Percentiles rank a stretch among this genome's conserved stretches.
These are phyloP conservation scores for Pseudocercospora pini-densiflorae DNA, from an alignment of 2,329 filamentous ascomycete species.

Conservation along the genomic window DNA sequence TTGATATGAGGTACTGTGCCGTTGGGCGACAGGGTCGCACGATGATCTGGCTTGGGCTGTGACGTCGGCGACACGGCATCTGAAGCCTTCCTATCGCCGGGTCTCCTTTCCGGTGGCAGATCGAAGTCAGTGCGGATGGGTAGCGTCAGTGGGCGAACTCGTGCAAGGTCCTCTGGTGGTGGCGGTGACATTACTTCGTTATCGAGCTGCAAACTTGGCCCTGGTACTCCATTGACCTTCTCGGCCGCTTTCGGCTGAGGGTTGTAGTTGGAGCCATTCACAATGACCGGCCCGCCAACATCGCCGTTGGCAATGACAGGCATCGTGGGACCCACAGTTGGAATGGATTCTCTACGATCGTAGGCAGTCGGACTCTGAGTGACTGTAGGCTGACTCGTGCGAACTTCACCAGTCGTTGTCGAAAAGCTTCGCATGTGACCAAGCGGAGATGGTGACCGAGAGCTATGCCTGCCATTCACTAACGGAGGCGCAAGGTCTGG, in stretches of 20 bases:
- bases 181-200: slow-evolving; percentile 17
- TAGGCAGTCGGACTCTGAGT: slow-evolving; percentile 30
- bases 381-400: slow-evolving; percentile 19
- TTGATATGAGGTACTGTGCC: slow-evolving; percentile 26
- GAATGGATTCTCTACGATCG: slow-evolving; percentile 19
- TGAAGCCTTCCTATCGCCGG: neutral
- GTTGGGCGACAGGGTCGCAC: slow-evolving; percentile 32
- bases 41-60: slow-evolving; percentile 23
- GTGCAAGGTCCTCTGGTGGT: slow-evolving; percentile 16
- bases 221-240: slow-evolving; percentile 24
- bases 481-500: slow-evolving; percentile 46
- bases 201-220: slow-evolving; percentile 17
- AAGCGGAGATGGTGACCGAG: slow-evolving; percentile 54
- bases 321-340: slow-evolving; percentile 7
- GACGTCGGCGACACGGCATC: slow-evolving; percentile 25
- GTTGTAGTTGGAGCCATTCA: slow-evolving; percentile 45
- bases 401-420: slow-evolving; percentile 32
- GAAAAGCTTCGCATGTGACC: slow-evolving; percentile 48
- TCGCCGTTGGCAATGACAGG: slow-evolving; percentile 25
- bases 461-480: slow-evolving; percentile 36
- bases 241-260: slow-evolving; percentile 20
- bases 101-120: neutral
- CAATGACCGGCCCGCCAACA: slow-evolving; percentile 44
- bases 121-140: slow-evolving; percentile 18
- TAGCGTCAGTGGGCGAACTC: slow-evolving; percentile 10